Evolutionary conservation across 2,329 filamentous ascomycete genomes (phyloP).

Genomic region (Aureobasidium sp.): DNA sequence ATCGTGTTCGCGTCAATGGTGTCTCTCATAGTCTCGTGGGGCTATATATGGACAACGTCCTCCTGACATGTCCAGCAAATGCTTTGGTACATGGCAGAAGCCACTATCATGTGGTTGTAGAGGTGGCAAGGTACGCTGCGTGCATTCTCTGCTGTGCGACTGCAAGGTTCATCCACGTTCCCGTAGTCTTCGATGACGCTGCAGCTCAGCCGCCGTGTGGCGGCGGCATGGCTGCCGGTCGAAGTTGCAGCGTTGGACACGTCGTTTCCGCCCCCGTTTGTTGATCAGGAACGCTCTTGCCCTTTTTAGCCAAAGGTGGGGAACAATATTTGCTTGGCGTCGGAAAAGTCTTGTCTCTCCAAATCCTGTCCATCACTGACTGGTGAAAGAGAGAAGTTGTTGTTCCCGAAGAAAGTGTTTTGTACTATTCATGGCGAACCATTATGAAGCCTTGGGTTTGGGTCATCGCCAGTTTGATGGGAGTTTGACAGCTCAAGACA

Average conservation of each 20-base stretch:
- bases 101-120: neutral
- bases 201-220: conserved; percentile 7
- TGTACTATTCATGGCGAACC: conserved; percentile 15
- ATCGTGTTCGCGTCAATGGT: conserved; percentile 4
- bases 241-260: conserved; percentile 6
- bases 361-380: neutral
- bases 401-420: neutral
- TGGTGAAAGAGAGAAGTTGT: neutral
- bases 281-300: conserved; percentile 4
- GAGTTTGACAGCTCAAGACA: conserved; percentile 23
- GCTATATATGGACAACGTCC: conserved; percentile 8
- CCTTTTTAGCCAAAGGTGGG: neutral
- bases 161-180: conserved; percentile 8
- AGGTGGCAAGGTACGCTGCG: neutral
- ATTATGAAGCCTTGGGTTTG: conserved; percentile 25
- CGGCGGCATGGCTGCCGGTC: conserved; percentile 2
- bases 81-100: neutral
- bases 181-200: conserved; percentile 3
- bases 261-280: neutral
- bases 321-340: conserved; percentile 7
- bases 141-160: neutral
- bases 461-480: conserved; percentile 15
- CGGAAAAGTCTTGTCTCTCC: neutral
- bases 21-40: neutral
- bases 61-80: neutral